Evolutionary conservation across 495 filamentous ascomycete species (phyloP).

Genomic region (Platismatia glauca): DNA sequence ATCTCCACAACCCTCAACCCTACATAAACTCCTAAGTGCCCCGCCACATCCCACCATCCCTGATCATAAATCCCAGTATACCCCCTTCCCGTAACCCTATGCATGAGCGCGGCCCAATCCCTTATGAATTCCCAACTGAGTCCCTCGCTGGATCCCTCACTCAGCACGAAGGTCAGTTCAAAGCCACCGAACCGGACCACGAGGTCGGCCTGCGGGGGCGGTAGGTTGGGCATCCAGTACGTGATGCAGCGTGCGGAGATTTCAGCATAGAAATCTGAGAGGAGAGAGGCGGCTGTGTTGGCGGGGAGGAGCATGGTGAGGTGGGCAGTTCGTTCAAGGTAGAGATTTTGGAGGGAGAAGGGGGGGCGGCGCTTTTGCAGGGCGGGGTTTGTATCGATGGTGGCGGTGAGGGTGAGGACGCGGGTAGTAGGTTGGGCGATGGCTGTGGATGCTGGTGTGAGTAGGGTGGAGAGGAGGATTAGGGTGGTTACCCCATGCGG

Average conservation of each 20-base stretch:
- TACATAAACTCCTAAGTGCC: not conserved
- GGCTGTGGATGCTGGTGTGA: not conserved
- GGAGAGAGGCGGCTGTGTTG: not conserved
- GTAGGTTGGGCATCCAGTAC: not conserved
- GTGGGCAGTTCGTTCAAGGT: not conserved
- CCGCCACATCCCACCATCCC: not conserved
- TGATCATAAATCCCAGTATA: conserved; percentile 1
- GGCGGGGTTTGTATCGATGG: not conserved
- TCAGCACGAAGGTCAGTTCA: not conserved
- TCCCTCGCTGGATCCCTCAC: no score
- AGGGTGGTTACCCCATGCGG: not conserved
- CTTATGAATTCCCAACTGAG: not conserved
- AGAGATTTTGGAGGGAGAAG: not conserved
- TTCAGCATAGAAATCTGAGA: not conserved
- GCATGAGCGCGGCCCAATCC: not conserved
- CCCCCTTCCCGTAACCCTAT: not conserved
- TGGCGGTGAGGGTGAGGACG: not conserved
- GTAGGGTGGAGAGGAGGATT: not conserved
- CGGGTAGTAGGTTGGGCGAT: not conserved
- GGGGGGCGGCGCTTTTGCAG: not conserved
- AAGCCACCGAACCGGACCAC: not conserved
- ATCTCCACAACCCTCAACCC: not conserved
- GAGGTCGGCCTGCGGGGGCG: not conserved
- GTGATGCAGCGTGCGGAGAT: not conserved
- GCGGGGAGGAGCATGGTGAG: not conserved